Evolutionary conservation across 2,329 filamentous ascomycete genomes (phyloP), one percentile per base, ranked within the genome.

Genomic region (Neophaeococcomyces mojaviensis): DNA sequence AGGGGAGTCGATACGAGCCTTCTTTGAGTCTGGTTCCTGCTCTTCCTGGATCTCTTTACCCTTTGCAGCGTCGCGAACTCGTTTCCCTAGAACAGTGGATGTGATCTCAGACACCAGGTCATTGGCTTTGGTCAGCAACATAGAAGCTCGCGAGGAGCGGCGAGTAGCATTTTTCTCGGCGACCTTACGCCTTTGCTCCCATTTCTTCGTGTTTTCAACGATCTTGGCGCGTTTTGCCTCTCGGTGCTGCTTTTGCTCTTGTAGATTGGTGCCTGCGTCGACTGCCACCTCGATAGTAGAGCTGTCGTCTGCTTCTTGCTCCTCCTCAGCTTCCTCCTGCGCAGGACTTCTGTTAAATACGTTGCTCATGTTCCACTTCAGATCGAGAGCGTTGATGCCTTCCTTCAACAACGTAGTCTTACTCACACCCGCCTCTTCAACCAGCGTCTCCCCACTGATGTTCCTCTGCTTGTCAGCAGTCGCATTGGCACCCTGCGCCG

Each of bases 41-140:
- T 51, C 74, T 64, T 76, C 71, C 43, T 87, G 61, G 50, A 76
- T 38, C 59, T 65, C 56, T 19, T 72, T 57, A 13, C 64, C 65
- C 53, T 73, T 72, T 40, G 74, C 62, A 7, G 68, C 66, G 56
- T 78, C 77, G 54, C 76, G 71, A 45, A 74, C 69, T 40, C 79
- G 74, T 64, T 86, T 87, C 48, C 78, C 72, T 20, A 84, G 61
- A 19, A 73, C 69, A 37, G 41, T 57, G 10, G 44, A 51, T 40
- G 73, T 74, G 70, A 79, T 58, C 59, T 65, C 49, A 4, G 54
- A 52, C 64, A 70, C 37, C 69, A 65, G 10, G 61, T 69, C 57
- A 66, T 73, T 56, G 59, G 66, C 55, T 65, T 67, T 52, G 58
- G 64, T 57, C 32, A 37, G n/a, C 62, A 73, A 13, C 44, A 68